A percentile compares a stretch with the other conserved stretches of the same genome.
These are phyloP conservation scores for Paecilomyces sp. DNA, from an alignment of 2,329 filamentous ascomycete genomes.

Conservation along the genomic window DNA sequence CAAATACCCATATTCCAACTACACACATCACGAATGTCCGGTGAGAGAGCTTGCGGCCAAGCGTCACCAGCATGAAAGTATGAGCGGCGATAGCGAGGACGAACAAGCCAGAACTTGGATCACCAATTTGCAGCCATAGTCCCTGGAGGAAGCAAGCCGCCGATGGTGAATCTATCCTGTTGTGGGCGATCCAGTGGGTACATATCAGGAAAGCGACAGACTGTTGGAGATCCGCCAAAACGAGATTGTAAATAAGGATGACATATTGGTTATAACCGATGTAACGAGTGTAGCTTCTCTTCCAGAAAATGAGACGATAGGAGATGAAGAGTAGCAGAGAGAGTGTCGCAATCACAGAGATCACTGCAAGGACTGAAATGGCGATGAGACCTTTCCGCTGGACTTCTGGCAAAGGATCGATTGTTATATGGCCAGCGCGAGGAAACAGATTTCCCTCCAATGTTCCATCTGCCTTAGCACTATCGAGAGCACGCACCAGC, in stretches of 20 bases:
- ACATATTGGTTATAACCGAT: conserved; percentile 50
- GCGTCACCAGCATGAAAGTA: conserved; percentile 44
- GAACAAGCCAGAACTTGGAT: conserved; percentile 47
- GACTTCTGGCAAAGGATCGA: conserved; percentile 26
- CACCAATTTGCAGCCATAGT: conserved; percentile 46
- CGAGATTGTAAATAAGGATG: conserved; percentile 45
- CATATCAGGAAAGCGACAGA: conserved; percentile 40
- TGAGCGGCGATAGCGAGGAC: conserved; percentile 49
- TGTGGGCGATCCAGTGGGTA: conserved; percentile 38
- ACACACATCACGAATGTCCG: conserved; percentile 38
- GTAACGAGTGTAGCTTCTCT: conserved; percentile 39
- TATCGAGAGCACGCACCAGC: neutral
- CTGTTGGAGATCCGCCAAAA: conserved; percentile 45
- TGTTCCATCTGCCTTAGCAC: neutral
- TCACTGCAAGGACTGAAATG: conserved; percentile 38
- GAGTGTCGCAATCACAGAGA: conserved; percentile 41
- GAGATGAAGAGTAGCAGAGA: conserved; percentile 43
- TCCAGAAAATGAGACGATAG: conserved; percentile 46
- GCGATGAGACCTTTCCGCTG: conserved; percentile 40
- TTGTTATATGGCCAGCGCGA: conserved; percentile 6
- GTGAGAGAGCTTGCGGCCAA: conserved; percentile 40
- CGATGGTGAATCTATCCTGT: conserved; percentile 39
- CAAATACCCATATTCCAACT: conserved; percentile 39
- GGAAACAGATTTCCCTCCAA: neutral
- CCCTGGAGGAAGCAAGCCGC: conserved; percentile 44